Evolutionary conservation across 2,329 filamentous ascomycete species (phyloP).

Genomic region (Ophiostoma quercus): DNA sequence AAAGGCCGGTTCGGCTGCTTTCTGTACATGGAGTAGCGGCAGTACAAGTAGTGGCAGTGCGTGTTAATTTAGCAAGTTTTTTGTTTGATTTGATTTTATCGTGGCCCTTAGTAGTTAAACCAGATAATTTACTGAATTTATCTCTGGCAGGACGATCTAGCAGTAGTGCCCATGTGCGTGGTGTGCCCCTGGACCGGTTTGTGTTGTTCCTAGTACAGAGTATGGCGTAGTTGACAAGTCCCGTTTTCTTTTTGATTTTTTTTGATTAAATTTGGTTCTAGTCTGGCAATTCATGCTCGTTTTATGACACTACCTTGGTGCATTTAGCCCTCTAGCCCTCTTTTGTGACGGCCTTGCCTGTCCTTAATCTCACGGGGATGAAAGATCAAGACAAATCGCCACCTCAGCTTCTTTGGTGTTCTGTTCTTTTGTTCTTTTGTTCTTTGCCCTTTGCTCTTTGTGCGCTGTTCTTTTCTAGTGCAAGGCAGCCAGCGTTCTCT

Average conservation of each 20-base stretch:
- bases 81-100: neutral
- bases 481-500: neutral
- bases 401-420: neutral
- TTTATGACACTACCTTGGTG: constrained; percentile 3
- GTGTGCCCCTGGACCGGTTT: neutral
- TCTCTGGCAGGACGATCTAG: neutral
- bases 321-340: neutral
- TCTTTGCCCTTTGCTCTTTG: too few relatives aligned
- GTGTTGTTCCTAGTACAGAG: neutral
- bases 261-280: neutral
- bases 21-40: neutral
- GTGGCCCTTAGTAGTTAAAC: too few relatives aligned
- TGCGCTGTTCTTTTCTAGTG: neutral
- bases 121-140: neutral
- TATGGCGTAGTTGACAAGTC: constrained; percentile 1
- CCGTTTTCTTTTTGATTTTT: neutral
- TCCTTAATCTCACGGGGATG: neutral
- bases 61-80: too few relatives aligned
- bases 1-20: too few relatives aligned
- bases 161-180: neutral
- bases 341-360: neutral
- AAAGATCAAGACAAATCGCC: constrained; percentile 1
- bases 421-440: neutral
- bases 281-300: neutral
- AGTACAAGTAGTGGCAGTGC: too few relatives aligned